phyloP scores from a whole-genome alignment of 78 protist genomes.

The Dictyostelium capitatum region DNA sequence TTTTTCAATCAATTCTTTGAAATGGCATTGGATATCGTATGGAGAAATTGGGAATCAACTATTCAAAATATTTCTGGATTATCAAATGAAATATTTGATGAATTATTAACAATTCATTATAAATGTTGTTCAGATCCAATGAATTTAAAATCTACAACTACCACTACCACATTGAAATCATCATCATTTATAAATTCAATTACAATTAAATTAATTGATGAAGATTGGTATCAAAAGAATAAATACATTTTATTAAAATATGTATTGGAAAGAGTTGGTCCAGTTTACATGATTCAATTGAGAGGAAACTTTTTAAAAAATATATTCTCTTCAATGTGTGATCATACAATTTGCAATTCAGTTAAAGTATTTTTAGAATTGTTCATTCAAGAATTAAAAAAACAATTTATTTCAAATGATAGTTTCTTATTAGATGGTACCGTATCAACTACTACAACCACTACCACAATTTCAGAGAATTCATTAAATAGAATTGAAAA shows the following conservation, averaged over 20 bases:
- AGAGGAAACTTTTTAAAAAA: conserved; percentile 52
- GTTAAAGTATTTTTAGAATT: conserved; percentile 58
- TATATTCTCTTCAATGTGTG: conserved; percentile 52
- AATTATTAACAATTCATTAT: conserved; percentile 21
- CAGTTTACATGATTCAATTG: conserved; percentile 37
- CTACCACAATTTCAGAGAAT: background rate
- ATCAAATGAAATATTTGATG: conserved; percentile 40
- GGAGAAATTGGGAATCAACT: conserved; percentile 71
- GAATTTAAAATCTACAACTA: too few relatives aligned
- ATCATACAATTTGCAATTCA: conserved; percentile 71
- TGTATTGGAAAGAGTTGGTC: conserved; percentile 41
- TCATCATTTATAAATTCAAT: conserved; percentile 22
- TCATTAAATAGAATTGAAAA: conserved; percentile 4
- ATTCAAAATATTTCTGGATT: conserved; percentile 17
- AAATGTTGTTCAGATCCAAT: background rate
- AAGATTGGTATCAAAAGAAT: conserved; percentile 66
- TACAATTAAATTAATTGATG: conserved; percentile 50
- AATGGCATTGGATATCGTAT: conserved; percentile 30
- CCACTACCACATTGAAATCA: background rate
- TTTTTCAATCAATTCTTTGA: conserved; percentile 11
- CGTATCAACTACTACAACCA: background rate
- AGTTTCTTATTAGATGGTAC: background rate
- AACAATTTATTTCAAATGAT: background rate
- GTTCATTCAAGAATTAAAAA: conserved; percentile 40
- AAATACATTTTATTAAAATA: conserved; percentile 41